A percentile compares a stretch with the other conserved stretches of the same genome.
Evolutionary conservation across 306 rosid genomes (phyloP).

Genomic region (Inga laurina): DNA sequence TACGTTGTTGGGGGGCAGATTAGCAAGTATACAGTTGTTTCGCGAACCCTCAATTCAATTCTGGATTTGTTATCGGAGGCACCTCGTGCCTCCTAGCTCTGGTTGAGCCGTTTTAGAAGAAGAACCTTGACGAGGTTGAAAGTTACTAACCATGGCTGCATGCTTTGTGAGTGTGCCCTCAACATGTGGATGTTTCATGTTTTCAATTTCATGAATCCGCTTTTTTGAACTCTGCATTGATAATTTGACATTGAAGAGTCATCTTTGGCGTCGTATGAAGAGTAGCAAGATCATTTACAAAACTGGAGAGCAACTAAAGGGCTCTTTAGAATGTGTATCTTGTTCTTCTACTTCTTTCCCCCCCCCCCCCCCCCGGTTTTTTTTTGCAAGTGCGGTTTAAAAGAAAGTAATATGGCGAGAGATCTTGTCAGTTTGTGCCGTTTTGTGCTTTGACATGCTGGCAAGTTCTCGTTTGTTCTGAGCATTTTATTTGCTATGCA

Average conservation of each 20-base stretch:
- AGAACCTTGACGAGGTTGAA: constrained; percentile 49
- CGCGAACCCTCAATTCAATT: constrained; percentile 35
- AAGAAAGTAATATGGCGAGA: neutral
- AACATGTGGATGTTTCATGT: neutral
- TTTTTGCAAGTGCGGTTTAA: neutral
- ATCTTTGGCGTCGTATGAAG: constrained; percentile 21
- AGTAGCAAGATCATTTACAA: constrained; percentile 6
- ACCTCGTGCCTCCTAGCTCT: constrained; percentile 48
- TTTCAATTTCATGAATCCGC: constrained; percentile 20
- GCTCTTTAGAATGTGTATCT: neutral
- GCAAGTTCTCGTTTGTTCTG: neutral
- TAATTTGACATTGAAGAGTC: neutral
- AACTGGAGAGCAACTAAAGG: neutral
- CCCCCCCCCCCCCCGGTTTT: no score
- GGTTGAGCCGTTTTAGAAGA: constrained; percentile 41
- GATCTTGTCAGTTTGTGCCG: neutral
- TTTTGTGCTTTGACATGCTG: neutral
- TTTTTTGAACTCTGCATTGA: neutral
- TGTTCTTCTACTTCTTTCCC: neutral
- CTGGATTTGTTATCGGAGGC: constrained; percentile 37
- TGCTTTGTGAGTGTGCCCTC: constrained; percentile 33
- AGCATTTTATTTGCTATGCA: neutral
- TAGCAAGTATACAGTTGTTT: constrained; percentile 38
- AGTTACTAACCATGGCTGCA: constrained; percentile 30
- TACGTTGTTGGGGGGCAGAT: constrained; percentile 55